Evolutionary conservation across 2,329 filamentous ascomycete species (phyloP).

Genomic region (Claviceps sp.): DNA sequence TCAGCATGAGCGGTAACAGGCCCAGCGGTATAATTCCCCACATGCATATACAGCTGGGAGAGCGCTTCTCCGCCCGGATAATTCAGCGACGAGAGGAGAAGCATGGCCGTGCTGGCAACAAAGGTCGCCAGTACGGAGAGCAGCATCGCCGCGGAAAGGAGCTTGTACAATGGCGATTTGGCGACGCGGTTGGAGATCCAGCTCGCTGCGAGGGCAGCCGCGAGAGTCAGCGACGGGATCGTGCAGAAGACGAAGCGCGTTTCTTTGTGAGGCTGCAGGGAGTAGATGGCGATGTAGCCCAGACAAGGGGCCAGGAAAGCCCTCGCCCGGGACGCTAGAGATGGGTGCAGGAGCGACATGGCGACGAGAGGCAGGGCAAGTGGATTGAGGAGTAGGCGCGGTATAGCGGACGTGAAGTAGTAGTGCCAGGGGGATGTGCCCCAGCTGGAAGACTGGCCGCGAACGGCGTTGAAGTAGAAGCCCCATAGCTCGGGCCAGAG

Average conservation of each 20-base stretch:
- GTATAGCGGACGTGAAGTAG: conserved; percentile 73
- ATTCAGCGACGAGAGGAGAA: conserved; percentile 74
- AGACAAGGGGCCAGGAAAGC: conserved; percentile 52
- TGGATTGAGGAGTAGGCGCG: conserved; percentile 74
- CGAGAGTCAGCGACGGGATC: conserved; percentile 66
- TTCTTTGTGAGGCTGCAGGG: conserved; percentile 87
- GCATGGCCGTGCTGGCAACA: conserved; percentile 48
- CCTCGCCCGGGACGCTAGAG: conserved; percentile 27
- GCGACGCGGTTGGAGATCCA: conserved; percentile 53
- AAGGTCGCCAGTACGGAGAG: conserved; percentile 48
- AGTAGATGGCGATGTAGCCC: conserved; percentile 67
- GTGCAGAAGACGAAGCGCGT: conserved; percentile 88
- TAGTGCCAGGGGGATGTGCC: conserved; percentile 74
- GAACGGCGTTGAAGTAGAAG: conserved; percentile 84
- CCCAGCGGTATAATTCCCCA: conserved; percentile 11
- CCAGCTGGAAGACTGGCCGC: conserved; percentile 75
- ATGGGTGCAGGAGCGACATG: conserved; percentile 35
- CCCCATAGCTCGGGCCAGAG: conserved; percentile 84
- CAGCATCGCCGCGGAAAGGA: conserved; percentile 41
- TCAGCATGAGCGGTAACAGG: conserved; percentile 44
- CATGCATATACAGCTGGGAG: conserved; percentile 29
- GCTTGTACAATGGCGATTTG: conserved; percentile 43
- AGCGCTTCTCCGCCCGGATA: conserved; percentile 86
- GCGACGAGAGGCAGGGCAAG: conserved; percentile 43
- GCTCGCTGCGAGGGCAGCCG: conserved; percentile 59